Evolutionary conservation across 176 grass and related monocot species (phyloP), one percentile per base, ranked within the genome.

Genomic region (Alopecurus myosuroides): DNA sequence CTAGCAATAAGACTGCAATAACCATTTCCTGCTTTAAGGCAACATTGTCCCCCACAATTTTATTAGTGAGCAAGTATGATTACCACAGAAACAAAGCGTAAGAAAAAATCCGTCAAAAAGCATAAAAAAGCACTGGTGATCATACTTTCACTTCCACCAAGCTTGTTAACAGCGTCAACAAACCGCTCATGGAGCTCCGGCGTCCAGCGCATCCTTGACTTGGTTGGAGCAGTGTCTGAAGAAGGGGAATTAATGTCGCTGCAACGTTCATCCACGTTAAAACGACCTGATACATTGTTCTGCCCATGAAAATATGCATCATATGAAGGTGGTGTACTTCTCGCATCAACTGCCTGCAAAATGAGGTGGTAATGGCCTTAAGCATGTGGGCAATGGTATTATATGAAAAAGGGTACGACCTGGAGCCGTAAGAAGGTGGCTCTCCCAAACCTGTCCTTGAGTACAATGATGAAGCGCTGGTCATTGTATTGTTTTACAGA

Each of bases 101-200:
- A 67, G 15, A 20, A 60, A 79, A 77, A 70, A 13, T 72, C 13
- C 9, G 7, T 28, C 9, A 77, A 77, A 7, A 23, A 62, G 76
- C 23, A 15, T 25, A 57, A 81, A 44, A 26, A 78, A 88, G 64
- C 2, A 69, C n/a, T 31, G 85, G 34, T 20, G 81, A 63, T 86
- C 78, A 90, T 79, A 97, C 94, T 94, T 94, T 94, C 91, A 55
- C 87, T 85, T 37, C 94, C 92, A 83, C 94, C 94, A 37, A 97
- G 87, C 80, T 88, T 89, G 58, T 85, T 90, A 58, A 97, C 86
- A 69, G 94, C 94, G 23, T 89, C 88, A 55, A 97, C 87, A 82
- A 97, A 97, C 65, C 55, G 55, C 60, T 92, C 89, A 66, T 97
- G 94, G 25, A 97, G 92, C 73, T 97, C 92, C 76, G 90, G 94